A percentile compares a stretch with the other conserved stretches of the same genome.
These are phyloP conservation scores for Russula lepida DNA, from an alignment of 768 basidiomycete genomes.

Conservation along the genomic window DNA sequence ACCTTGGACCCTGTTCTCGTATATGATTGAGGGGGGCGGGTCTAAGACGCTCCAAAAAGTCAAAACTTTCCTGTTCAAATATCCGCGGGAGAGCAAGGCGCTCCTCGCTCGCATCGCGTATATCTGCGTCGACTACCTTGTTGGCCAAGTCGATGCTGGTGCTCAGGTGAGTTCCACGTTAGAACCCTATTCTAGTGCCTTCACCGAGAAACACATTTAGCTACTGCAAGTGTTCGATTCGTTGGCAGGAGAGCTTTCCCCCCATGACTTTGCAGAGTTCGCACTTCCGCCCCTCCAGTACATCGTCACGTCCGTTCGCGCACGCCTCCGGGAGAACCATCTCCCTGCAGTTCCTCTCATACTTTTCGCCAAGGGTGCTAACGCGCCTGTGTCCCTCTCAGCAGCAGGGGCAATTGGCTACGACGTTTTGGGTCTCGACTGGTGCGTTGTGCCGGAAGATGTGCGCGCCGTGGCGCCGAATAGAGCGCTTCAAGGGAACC, in stretches of 20 bases:
- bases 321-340: constrained; percentile 42
- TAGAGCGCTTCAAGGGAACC: constrained; percentile 82
- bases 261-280: constrained; percentile 76
- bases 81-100: constrained; percentile 74
- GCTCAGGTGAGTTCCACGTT: constrained; percentile 66
- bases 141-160: constrained; percentile 90
- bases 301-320: constrained; percentile 64
- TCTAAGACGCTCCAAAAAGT: constrained; percentile 84
- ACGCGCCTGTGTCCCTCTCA: constrained; percentile 52
- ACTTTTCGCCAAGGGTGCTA: constrained; percentile 92
- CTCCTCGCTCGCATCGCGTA: constrained; percentile 76
- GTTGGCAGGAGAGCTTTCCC: constrained; percentile 88
- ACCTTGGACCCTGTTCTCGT: constrained; percentile 96
- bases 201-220: constrained; percentile 33
- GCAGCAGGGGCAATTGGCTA: constrained; percentile 57
- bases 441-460: constrained; percentile 74
- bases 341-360: constrained; percentile 70
- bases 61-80: constrained; percentile 91
- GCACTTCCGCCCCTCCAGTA: constrained; percentile 70
- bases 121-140: constrained; percentile 81
- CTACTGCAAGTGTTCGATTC: constrained; percentile 97
- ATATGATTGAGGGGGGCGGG: constrained; percentile 97
- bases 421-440: constrained; percentile 86
- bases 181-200: background rate
- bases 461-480: constrained; percentile 55